A percentile compares a stretch with the other conserved stretches of the same genome.
phyloP scores from a whole-genome alignment of 768 basidiomycete species.

The Tremella fuciformis region DNA sequence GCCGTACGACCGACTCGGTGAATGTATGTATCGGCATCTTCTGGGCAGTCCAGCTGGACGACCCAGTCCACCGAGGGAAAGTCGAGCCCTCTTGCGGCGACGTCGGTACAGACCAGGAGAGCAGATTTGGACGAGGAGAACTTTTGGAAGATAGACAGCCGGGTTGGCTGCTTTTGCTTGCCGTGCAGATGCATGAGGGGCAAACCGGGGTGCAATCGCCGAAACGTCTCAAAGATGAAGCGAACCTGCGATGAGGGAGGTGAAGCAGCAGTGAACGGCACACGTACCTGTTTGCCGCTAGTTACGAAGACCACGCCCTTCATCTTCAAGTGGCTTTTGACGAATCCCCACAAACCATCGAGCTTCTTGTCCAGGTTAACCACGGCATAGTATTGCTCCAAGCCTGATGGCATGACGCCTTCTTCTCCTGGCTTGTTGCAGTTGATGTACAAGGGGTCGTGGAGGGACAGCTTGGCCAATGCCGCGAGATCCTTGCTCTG shows the following conservation, averaged over 20 bases:
- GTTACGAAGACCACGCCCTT: conserved; percentile 94
- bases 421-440: conserved; percentile 53
- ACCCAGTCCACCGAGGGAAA: conserved; percentile 98
- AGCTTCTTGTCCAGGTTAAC: conserved; percentile 82
- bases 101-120: conserved; percentile 89
- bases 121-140: conserved; percentile 80
- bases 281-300: conserved; percentile 77
- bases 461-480: conserved; percentile 76
- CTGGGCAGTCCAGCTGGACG: conserved; percentile 88
- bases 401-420: conserved; percentile 64
- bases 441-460: conserved; percentile 71
- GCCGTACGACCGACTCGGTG: conserved; percentile 96
- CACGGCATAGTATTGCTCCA: conserved; percentile 85
- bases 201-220: conserved; percentile 89
- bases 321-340: conserved; percentile 84
- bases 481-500: conserved; percentile 73
- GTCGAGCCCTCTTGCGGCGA: conserved; percentile 92
- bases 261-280: not conserved
- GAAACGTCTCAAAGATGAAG: conserved; percentile 92
- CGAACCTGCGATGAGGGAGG: conserved; percentile 59
- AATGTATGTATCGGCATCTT: conserved; percentile 96
- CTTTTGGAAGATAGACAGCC: conserved; percentile 75
- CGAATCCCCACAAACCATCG: conserved; percentile 87
- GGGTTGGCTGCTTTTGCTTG: conserved; percentile 90
- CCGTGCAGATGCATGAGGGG: conserved; percentile 92